phyloP scores from a whole-genome alignment of 352 stramenopile species.

The Achlya hypogyna region DNA sequence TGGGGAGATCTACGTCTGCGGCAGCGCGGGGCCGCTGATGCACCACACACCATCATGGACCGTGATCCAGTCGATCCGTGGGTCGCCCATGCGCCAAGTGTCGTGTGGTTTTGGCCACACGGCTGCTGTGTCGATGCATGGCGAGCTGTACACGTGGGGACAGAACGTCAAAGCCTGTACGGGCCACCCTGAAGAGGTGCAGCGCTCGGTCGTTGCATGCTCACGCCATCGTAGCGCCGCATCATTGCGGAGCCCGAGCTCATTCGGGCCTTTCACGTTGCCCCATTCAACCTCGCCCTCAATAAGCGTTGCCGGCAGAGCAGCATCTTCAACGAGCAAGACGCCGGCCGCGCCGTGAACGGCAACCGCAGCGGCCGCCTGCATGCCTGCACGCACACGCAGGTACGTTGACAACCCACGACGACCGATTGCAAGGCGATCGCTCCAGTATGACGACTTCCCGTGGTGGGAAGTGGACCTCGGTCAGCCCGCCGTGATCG shows the following conservation, averaged over 20 bases:
- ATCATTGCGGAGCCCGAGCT: conserved; percentile 75
- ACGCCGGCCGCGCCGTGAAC: conserved; percentile 73
- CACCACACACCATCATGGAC: conserved; percentile 65
- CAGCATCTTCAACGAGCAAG: conserved; percentile 85
- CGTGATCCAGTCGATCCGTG: conserved; percentile 41
- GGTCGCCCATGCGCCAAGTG: conserved; percentile 54
- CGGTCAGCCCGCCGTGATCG: conserved; percentile 58
- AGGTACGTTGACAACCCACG: conserved; percentile 31
- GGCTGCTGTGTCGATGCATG: conserved; percentile 76
- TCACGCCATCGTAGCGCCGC: conserved; percentile 23
- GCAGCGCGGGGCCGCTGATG: conserved; percentile 73
- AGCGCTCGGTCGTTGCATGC: neutral
- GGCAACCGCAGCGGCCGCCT: conserved; percentile 60
- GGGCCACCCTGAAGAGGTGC: conserved; percentile 49
- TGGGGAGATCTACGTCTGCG: conserved; percentile 83
- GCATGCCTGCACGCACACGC: conserved; percentile 79
- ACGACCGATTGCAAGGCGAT: neutral
- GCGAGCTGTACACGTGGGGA: conserved; percentile 91
- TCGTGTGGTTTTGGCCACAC: conserved; percentile 85
- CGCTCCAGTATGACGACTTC: conserved; percentile 54
- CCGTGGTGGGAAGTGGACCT: conserved; percentile 92
- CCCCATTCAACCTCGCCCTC: conserved; percentile 85
- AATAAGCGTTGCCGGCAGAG: conserved; percentile 71
- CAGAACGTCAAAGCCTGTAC: conserved; percentile 85
- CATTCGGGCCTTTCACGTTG: conserved; percentile 71